Evolutionary conservation across 352 stramenopile species (phyloP).

Genomic region (Globisporangium emineosum): DNA sequence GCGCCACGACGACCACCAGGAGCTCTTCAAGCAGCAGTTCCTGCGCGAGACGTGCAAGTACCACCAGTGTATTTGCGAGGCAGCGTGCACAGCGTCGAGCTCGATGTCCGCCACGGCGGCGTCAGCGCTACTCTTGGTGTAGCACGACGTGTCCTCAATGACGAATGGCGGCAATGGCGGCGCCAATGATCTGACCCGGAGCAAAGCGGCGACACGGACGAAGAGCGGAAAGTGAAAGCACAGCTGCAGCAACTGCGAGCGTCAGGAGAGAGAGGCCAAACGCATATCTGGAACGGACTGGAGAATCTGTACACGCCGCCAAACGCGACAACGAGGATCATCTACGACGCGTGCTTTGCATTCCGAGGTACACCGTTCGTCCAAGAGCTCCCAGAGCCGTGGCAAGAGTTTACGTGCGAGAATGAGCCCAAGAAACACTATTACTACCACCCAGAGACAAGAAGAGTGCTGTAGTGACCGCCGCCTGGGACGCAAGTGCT

Average conservation of each 20-base stretch:
- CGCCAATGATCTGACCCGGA: neutral
- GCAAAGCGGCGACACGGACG: neutral
- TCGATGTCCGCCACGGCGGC: conserved; percentile 21
- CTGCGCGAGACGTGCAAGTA: conserved; percentile 44
- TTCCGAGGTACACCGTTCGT: conserved; percentile 39
- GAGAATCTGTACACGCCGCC: conserved; percentile 46
- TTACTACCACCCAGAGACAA: conserved; percentile 39
- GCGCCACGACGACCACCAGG: conserved; percentile 42
- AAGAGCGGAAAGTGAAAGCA: neutral
- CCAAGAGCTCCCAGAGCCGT: conserved; percentile 30
- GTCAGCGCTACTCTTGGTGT: conserved; percentile 32
- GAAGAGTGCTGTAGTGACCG: conserved; percentile 42
- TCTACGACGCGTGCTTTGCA: conserved; percentile 46
- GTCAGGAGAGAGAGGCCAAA: conserved; percentile 6
- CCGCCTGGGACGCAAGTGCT: conserved; percentile 33
- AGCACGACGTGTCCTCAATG: conserved; percentile 15
- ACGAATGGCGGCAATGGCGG: neutral
- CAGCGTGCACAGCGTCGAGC: conserved; percentile 25
- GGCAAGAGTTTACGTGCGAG: conserved; percentile 51
- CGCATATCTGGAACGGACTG: conserved; percentile 26
- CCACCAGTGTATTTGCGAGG: conserved; percentile 45
- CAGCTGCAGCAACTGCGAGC: neutral
- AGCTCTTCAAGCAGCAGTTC: conserved; percentile 57
- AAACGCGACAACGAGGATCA: conserved; percentile 41
- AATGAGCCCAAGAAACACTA: conserved; percentile 40